Conservation (phyloP, 2,329 filamentous ascomycete species). For the Aureobasidium sp. region DNA sequence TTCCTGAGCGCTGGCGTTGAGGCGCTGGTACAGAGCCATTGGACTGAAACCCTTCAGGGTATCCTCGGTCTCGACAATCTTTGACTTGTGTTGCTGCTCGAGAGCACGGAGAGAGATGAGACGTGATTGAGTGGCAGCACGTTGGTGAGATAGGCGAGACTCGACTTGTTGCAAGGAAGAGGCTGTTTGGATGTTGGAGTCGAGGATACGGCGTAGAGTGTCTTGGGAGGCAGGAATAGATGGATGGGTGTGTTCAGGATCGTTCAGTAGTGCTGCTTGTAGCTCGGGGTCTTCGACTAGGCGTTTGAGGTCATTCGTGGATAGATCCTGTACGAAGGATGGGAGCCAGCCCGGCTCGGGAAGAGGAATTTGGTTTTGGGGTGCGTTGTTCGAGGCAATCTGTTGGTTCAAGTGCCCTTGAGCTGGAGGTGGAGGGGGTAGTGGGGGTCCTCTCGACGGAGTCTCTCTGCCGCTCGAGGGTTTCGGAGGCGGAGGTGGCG, state of each 20-base stretch:
- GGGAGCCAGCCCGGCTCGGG: slow-evolving; percentile 70
- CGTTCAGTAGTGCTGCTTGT: slow-evolving; percentile 66
- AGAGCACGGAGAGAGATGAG: slow-evolving; percentile 77
- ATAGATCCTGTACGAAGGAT: slow-evolving; percentile 68
- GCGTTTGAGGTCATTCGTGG: slow-evolving; percentile 63
- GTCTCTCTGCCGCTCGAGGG: slow-evolving; percentile 38
- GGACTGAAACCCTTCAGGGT: slow-evolving; percentile 80
- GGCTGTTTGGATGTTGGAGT: slow-evolving; percentile 66
- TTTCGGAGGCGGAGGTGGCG: slow-evolving; percentile 43
- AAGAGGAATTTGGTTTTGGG: slow-evolving; percentile 22
- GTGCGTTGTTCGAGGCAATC: neutral
- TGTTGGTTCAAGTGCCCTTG: slow-evolving; percentile 22
- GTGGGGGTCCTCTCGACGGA: slow-evolving; percentile 37
- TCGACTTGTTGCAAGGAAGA: slow-evolving; percentile 56
- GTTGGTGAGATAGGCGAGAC: slow-evolving; percentile 51
- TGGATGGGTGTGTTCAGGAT: slow-evolving; percentile 61
- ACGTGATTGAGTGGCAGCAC: slow-evolving; percentile 68
- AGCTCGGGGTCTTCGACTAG: slow-evolving; percentile 59
- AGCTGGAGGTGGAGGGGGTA: slow-evolving; percentile 37
- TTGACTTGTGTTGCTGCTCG: slow-evolving; percentile 85
- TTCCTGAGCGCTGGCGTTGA: slow-evolving; percentile 70
- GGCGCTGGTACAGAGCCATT: slow-evolving; percentile 73
- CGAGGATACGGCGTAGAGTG: slow-evolving; percentile 56
- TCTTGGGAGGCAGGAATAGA: slow-evolving; percentile 60
- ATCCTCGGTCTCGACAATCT: slow-evolving; percentile 81